A percentile compares a stretch with the other conserved stretches of the same genome.
These are phyloP conservation scores for Solanum neorickii DNA, from an alignment of 257 asterid genomes.

Conservation along the genomic window DNA sequence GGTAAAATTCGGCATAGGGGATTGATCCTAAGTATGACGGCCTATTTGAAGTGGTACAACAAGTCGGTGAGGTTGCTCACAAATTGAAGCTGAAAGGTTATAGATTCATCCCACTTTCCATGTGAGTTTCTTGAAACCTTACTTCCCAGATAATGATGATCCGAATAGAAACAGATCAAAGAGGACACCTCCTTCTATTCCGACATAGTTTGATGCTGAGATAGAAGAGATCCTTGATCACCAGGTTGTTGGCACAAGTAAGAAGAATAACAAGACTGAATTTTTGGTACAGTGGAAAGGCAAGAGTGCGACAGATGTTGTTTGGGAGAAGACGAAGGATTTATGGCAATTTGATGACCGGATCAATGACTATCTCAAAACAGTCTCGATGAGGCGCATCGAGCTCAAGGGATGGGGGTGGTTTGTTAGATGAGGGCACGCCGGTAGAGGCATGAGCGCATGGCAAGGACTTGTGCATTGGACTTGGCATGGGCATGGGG, in stretches of 20 bases:
- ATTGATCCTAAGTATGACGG: not conserved
- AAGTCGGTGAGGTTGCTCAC: not conserved
- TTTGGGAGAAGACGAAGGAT: not conserved
- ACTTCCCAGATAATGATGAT: not conserved
- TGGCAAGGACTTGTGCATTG: not conserved
- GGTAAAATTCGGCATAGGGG: not conserved
- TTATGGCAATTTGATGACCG: not conserved
- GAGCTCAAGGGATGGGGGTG: not conserved
- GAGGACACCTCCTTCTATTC: not conserved
- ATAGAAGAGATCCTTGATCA: not conserved
- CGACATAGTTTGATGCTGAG: not conserved
- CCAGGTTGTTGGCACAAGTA: not conserved
- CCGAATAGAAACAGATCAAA: not conserved
- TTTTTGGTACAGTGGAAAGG: not conserved
- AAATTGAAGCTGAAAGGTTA: not conserved
- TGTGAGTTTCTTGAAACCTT: not conserved
- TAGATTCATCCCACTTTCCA: not conserved
- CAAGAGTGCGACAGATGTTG: not conserved
- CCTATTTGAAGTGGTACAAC: not conserved
- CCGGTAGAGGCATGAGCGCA: not conserved
- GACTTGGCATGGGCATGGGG: not conserved
- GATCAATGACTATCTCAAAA: not conserved
- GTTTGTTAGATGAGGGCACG: not conserved
- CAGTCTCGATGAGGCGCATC: not conserved
- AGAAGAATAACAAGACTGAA: not conserved